These are phyloP conservation scores for Kwoniella shivajii DNA, from an alignment of 1,284 basidiomycete genomes.

Conservation along the genomic window DNA sequence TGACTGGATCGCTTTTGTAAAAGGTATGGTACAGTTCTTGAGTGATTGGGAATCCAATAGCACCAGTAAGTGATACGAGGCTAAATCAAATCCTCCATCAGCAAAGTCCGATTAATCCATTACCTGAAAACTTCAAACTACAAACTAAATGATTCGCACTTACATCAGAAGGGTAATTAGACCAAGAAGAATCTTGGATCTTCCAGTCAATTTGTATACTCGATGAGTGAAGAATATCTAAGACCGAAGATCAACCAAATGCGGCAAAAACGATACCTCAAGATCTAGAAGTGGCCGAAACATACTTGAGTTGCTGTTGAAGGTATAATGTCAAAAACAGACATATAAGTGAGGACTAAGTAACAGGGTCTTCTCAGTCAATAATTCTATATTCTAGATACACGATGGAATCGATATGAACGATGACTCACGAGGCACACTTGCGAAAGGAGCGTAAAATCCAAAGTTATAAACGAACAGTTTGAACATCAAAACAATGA, in stretches of 20 bases:
- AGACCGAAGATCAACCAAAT: no score
- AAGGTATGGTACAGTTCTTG: neutral
- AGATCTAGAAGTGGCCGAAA: no score
- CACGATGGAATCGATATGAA: no score
- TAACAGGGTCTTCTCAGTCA: no score
- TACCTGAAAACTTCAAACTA: no score
- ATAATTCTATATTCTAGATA: no score
- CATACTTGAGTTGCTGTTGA: slow-evolving; percentile 8
- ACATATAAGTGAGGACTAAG: slow-evolving; percentile 2
- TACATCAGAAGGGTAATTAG: slow-evolving; percentile 3
- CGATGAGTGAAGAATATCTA: slow-evolving; percentile 19
- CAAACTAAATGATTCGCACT: no score
- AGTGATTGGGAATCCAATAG: slow-evolving; percentile 2
- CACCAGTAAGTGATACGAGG: slow-evolving; percentile 4
- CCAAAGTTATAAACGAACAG: slow-evolving; percentile 17
- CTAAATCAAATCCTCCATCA: no score
- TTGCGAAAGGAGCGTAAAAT: neutral
- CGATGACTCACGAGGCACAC: neutral
- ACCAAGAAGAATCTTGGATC: slow-evolving; percentile 4
- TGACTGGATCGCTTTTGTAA: neutral
- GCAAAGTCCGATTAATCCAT: no score
- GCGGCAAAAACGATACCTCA: neutral
- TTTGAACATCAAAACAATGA: slow-evolving; percentile 4
- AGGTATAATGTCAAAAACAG: slow-evolving; percentile 5
- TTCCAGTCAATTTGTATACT: slow-evolving; percentile 10